phyloP scores from a whole-genome alignment of 495 filamentous ascomycete genomes.

The Xylaria palmicola region DNA sequence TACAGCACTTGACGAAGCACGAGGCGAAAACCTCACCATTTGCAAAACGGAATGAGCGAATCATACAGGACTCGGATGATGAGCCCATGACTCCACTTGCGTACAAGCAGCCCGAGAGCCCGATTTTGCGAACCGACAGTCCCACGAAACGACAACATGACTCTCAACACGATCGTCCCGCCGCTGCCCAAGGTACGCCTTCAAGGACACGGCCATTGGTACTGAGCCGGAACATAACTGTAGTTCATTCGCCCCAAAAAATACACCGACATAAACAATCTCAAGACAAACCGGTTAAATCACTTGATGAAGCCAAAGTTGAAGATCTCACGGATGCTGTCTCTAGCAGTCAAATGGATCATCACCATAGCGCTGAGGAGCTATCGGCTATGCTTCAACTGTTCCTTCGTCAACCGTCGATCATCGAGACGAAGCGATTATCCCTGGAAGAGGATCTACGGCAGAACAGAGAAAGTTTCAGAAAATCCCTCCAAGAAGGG shows the following conservation, averaged over 20 bases:
- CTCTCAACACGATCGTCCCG: constrained; percentile 16
- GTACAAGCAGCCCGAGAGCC: constrained; percentile 16
- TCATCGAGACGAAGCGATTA: constrained; percentile 31
- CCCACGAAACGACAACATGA: constrained; percentile 18
- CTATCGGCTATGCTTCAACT: constrained; percentile 32
- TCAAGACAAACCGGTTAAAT: constrained; percentile 1
- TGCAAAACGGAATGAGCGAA: constrained; percentile 21
- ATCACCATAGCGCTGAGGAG: constrained; percentile 21
- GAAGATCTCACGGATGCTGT: constrained; percentile 12
- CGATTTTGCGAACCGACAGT: constrained; percentile 14
- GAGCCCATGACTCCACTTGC: constrained; percentile 35
- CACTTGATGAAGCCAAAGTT: constrained; percentile 3
- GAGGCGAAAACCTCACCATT: neutral
- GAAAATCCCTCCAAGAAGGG: constrained; percentile 29
- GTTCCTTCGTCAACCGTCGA: constrained; percentile 32
- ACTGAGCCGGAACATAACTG: constrained; percentile 15
- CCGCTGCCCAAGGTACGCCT: constrained; percentile 25
- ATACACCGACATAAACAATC: constrained; percentile 8
- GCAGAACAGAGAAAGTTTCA: constrained; percentile 36
- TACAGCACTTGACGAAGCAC: neutral
- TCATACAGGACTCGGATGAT: constrained; percentile 54
- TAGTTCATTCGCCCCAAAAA: constrained; percentile 23
- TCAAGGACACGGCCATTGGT: constrained; percentile 16
- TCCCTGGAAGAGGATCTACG: constrained; percentile 27
- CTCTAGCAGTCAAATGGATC: constrained; percentile 3